Conservation (phyloP, 106 monocot genomes). For the Allium sativum region DNA sequence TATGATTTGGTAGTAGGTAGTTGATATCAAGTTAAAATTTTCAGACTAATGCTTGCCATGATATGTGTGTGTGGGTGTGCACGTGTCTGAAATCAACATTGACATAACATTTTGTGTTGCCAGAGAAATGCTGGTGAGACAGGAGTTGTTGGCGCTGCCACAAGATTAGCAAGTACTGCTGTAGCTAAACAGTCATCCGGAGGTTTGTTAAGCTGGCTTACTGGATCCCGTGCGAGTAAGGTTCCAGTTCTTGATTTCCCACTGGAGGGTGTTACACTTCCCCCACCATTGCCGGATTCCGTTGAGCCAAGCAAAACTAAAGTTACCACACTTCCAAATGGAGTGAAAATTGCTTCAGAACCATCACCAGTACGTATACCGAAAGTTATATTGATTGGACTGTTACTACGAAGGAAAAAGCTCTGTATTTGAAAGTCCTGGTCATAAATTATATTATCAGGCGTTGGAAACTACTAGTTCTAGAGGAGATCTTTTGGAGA, state of each 20-base stretch:
- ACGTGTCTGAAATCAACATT: neutral
- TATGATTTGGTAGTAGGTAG: neutral
- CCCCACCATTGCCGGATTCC: slow-evolving; percentile 63
- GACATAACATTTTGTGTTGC: neutral
- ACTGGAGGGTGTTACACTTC: slow-evolving; percentile 44
- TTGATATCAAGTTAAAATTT: neutral
- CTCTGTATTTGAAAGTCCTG: too few relatives aligned
- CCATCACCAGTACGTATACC: slow-evolving; percentile 42
- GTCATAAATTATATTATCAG: too few relatives aligned
- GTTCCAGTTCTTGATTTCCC: slow-evolving; percentile 57
- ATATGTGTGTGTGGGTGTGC: too few relatives aligned
- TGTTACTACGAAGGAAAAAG: too few relatives aligned
- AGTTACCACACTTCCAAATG: slow-evolving; percentile 74
- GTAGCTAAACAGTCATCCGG: slow-evolving; percentile 56
- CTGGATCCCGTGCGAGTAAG: slow-evolving; percentile 29
- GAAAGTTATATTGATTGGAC: too few relatives aligned
- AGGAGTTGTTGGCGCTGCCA: slow-evolving; percentile 6
- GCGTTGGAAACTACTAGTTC: too few relatives aligned
- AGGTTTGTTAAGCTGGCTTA: slow-evolving; percentile 74
- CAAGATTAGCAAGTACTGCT: slow-evolving; percentile 66
- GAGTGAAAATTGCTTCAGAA: slow-evolving; percentile 81
- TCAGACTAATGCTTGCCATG: too few relatives aligned
- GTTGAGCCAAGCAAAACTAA: slow-evolving; percentile 65
- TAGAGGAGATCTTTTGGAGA: too few relatives aligned
- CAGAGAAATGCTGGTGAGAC: slow-evolving; percentile 25